Evolutionary conservation across 108 stramenopile genomes (phyloP).

Genomic region (Aurantiochytrium sp.): DNA sequence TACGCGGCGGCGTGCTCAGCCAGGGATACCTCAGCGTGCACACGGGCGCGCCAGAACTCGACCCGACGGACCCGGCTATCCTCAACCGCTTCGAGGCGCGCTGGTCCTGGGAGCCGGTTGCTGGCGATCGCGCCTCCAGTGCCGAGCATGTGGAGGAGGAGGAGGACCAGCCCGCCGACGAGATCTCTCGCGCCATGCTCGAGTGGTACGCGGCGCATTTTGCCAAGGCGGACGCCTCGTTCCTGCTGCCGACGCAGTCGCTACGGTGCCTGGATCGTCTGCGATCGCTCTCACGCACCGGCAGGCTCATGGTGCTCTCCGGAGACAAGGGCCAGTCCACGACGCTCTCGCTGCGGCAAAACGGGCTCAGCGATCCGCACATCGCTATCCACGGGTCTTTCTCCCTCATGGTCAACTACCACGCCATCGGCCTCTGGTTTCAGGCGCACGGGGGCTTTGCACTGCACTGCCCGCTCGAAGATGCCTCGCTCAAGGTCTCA

Average conservation of each 20-base stretch:
- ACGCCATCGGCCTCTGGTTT: slow-evolving; percentile 67
- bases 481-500: slow-evolving; percentile 58
- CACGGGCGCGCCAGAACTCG: slow-evolving; percentile 40
- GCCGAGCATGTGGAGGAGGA: no score
- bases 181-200: slow-evolving; percentile 32
- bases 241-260: slow-evolving; percentile 63
- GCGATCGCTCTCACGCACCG: slow-evolving; percentile 30
- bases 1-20: slow-evolving; percentile 47
- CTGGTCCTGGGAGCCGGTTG: not conserved
- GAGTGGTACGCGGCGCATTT: slow-evolving; percentile 51
- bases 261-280: slow-evolving; percentile 45
- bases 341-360: slow-evolving; percentile 18
- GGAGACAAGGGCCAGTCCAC: slow-evolving; percentile 20
- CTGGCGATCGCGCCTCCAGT: slow-evolving; percentile 33
- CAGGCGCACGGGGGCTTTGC: slow-evolving; percentile 58
- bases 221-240: slow-evolving; percentile 52
- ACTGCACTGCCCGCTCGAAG: slow-evolving; percentile 63
- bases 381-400: slow-evolving; percentile 69
- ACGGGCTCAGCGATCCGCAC: slow-evolving; percentile 54
- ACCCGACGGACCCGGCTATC: slow-evolving; percentile 64
- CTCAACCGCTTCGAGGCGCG: slow-evolving; percentile 43
- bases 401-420: slow-evolving; percentile 72
- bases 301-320: slow-evolving; percentile 10
- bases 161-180: no score
- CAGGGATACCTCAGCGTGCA: slow-evolving; percentile 57